phyloP scores from a whole-genome alignment of 306 rosid genomes.

The Vicia faba region DNA sequence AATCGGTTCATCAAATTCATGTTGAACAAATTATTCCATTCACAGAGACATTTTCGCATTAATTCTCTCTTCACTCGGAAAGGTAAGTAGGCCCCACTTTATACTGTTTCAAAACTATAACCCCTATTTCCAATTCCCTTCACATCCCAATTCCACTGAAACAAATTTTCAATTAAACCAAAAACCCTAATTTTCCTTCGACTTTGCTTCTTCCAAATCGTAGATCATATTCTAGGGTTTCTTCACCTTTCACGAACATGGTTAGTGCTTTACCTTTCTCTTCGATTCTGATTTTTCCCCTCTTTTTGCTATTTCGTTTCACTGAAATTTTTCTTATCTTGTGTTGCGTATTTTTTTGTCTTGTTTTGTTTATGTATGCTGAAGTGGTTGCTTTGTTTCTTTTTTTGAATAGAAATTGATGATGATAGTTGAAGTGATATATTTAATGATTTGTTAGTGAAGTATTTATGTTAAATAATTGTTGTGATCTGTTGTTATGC shows the following conservation, averaged over 20 bases:
- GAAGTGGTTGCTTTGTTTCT: not conserved
- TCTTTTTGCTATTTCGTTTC: not conserved
- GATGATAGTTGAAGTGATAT: not conserved
- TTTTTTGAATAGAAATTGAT: slow-evolving; percentile 22
- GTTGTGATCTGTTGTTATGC: slow-evolving; percentile 39
- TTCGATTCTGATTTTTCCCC: slow-evolving; percentile 11
- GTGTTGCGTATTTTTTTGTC: no score
- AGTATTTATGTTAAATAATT: slow-evolving; percentile 12
- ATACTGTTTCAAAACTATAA: slow-evolving; percentile 19
- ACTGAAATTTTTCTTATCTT: not conserved
- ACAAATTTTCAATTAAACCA: slow-evolving; percentile 24
- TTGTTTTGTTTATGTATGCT: not conserved
- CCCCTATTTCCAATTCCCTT: not conserved
- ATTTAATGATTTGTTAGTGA: slow-evolving; percentile 8
- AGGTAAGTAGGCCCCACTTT: slow-evolving; percentile 37
- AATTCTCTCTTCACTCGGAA: not conserved
- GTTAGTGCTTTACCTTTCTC: slow-evolving; percentile 23
- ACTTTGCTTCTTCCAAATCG: not conserved
- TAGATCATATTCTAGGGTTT: slow-evolving; percentile 30
- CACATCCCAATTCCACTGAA: slow-evolving; percentile 3
- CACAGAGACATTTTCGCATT: no score
- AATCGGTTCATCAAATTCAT: no score
- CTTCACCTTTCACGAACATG: slow-evolving; percentile 26
- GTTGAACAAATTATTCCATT: no score
- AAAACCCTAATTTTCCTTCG: slow-evolving; percentile 36